Percentiles rank a stretch among this genome's conserved stretches.
phyloP scores from a whole-genome alignment of 805 yeast species.

The Metschnikowia noctiluminum region DNA sequence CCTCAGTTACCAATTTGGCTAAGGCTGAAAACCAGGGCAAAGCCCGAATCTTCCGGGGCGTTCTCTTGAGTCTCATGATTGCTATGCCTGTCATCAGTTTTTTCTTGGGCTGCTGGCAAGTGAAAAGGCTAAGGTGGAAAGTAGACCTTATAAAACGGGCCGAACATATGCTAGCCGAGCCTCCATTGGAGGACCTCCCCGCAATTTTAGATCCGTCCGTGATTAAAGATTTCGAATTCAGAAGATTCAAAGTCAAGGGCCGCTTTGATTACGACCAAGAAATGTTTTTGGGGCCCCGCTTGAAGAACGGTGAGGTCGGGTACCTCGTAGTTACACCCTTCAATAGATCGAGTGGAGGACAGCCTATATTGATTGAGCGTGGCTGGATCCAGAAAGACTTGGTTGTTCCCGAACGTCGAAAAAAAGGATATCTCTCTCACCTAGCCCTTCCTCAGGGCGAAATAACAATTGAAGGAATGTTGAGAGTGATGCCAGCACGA shows the following conservation, averaged over 20 bases:
- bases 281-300: constrained; percentile 87
- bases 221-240: constrained; percentile 72
- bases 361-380: constrained; percentile 77
- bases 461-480: constrained; percentile 68
- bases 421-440: constrained; percentile 51
- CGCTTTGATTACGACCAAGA: constrained; percentile 81
- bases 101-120: constrained; percentile 91
- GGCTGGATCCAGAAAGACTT: constrained; percentile 86
- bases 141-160: constrained; percentile 74
- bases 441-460: constrained; percentile 71
- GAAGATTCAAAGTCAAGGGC: constrained; percentile 76
- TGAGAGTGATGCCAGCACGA: constrained; percentile 61
- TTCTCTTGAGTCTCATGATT: constrained; percentile 45
- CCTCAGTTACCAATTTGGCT: constrained; percentile 37
- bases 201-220: constrained; percentile 58
- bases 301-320: constrained; percentile 65
- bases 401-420: constrained; percentile 51
- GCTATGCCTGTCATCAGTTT: constrained; percentile 88
- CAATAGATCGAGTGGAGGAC: constrained; percentile 67
- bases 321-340: constrained; percentile 81
- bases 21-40: constrained; percentile 38
- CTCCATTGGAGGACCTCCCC: constrained; percentile 68
- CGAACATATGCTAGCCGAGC: constrained; percentile 75
- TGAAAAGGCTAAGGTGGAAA: constrained; percentile 83
- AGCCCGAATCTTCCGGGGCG: constrained; percentile 34